Conservation (phyloP, 306 rosid species). For the Argentina anserina region DNA sequence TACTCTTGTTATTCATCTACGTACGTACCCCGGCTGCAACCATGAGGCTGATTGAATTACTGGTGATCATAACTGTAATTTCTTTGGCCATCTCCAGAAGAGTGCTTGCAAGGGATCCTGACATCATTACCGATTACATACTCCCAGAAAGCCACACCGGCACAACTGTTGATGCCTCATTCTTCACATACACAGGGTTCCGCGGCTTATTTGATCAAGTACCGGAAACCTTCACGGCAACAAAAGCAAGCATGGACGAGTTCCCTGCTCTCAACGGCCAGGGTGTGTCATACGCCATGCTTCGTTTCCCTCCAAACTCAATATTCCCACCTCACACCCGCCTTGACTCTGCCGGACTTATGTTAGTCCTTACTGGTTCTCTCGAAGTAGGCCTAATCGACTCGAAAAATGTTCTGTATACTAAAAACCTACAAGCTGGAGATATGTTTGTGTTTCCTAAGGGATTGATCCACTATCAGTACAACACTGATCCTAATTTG, state of each 20-base stretch:
- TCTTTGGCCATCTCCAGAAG: not conserved
- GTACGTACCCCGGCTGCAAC: not conserved
- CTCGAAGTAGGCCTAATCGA: slow-evolving; percentile 37
- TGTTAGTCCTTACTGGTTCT: slow-evolving; percentile 21
- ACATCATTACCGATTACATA: slow-evolving; percentile 9
- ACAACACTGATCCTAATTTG: not conserved
- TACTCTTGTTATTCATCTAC: not conserved
- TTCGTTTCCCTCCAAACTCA: slow-evolving; percentile 14
- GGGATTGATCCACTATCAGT: slow-evolving; percentile 41
- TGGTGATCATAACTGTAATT: not conserved
- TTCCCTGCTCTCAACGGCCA: slow-evolving; percentile 25
- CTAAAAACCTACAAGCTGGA: slow-evolving; percentile 23
- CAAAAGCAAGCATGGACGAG: slow-evolving; percentile 11
- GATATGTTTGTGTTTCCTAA: slow-evolving; percentile 37
- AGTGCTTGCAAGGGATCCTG: slow-evolving; percentile 8
- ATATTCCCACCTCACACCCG: slow-evolving; percentile 31
- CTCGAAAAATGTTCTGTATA: slow-evolving; percentile 14
- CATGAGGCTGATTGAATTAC: not conserved
- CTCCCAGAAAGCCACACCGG: not conserved
- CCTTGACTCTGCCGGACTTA: slow-evolving; percentile 26
- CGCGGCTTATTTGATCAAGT: slow-evolving; percentile 1
- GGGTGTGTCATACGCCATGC: slow-evolving; percentile 19
- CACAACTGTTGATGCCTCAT: not conserved
- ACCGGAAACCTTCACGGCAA: slow-evolving; percentile 11
- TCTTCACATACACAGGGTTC: slow-evolving; percentile 23